Conservation (phyloP, 345 rosid species). For the Syzygium aromaticum region DNA sequence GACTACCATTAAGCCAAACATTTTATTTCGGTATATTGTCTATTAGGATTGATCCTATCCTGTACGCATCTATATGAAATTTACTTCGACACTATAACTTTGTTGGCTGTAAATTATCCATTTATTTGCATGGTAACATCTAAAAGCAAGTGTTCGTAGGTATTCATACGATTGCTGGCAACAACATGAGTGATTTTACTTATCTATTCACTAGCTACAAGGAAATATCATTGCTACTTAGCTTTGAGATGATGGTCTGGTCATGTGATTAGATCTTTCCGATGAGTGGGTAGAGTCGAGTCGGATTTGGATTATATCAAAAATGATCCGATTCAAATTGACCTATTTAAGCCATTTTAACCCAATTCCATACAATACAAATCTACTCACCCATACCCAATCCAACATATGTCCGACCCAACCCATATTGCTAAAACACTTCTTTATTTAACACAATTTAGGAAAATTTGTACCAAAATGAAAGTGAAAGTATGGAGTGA, state of each 20-base stretch:
- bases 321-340: too few species aligned
- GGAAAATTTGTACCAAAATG: too few species aligned
- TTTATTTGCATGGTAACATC: not conserved
- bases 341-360: too few species aligned
- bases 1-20: not conserved
- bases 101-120: not conserved
- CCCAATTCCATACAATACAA: too few species aligned
- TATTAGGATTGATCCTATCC: fast-evolving
- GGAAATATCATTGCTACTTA: not conserved
- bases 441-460: too few species aligned
- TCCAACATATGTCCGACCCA: too few species aligned
- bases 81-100: not conserved
- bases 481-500: too few species aligned
- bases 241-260: not conserved
- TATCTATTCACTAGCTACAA: not conserved
- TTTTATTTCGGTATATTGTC: not conserved
- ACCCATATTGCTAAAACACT: too few species aligned
- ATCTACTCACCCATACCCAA: too few species aligned
- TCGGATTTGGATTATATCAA: too few species aligned
- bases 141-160: not conserved
- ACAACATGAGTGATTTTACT: not conserved
- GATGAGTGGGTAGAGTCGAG: too few species aligned
- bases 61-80: not conserved
- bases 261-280: not conserved
- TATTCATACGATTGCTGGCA: not conserved